Percentiles rank a stretch among this genome's conserved stretches.
Evolutionary conservation across 2,329 filamentous ascomycete species (phyloP).

Genomic region (Colletotrichum sp.): DNA sequence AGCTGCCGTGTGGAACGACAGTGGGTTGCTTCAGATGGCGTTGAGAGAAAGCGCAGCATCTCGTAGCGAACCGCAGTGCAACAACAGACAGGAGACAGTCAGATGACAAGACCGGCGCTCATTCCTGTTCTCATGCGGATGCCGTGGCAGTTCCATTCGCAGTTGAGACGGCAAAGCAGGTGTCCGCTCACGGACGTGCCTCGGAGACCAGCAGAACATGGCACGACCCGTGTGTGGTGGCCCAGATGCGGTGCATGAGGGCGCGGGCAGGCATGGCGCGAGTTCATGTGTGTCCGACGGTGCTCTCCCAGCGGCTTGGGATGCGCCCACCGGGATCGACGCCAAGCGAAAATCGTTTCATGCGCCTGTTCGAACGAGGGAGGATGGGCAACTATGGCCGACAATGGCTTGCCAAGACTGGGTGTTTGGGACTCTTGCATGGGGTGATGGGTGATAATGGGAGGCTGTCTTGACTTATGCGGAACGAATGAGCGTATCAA

Average conservation of each 20-base stretch:
- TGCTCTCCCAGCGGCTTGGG: neutral
- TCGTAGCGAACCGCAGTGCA: constrained; percentile 3
- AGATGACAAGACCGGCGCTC: constrained; percentile 14
- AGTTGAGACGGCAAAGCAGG: constrained; percentile 6
- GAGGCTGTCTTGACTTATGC: neutral
- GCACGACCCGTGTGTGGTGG: neutral
- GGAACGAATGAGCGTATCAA: neutral
- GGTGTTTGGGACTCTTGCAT: neutral
- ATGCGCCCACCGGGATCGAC: neutral
- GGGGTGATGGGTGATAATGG: neutral
- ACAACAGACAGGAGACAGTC: neutral
- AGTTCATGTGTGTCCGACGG: neutral
- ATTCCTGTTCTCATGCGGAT: neutral
- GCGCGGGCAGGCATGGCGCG: neutral
- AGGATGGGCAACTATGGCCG: neutral
- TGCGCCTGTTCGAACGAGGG: neutral
- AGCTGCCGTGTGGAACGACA: constrained; percentile 2
- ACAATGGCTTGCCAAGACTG: neutral
- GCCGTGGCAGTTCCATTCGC: neutral
- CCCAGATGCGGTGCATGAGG: neutral
- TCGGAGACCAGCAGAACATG: neutral
- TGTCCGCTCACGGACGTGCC: neutral
- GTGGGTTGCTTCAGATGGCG: constrained; percentile 6
- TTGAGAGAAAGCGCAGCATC: neutral
- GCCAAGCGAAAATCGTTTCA: constrained; percentile 3